These are phyloP conservation scores for Helicocarpus griseus DNA, from an alignment of 2,329 filamentous ascomycete genomes.

Conservation along the genomic window DNA sequence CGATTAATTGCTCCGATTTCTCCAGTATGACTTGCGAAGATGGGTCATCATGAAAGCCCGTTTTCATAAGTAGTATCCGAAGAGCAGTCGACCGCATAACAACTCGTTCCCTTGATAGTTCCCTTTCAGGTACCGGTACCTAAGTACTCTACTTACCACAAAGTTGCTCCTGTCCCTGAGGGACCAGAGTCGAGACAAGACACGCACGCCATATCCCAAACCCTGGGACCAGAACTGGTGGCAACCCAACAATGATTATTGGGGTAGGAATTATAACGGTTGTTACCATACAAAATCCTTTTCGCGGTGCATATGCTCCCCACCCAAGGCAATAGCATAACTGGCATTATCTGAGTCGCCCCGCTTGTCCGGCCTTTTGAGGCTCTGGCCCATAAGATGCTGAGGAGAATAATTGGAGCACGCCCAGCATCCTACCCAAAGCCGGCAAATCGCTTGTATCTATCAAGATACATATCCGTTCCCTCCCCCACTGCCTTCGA, in stretches of 20 bases:
- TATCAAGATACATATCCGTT: background rate
- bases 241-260: background rate
- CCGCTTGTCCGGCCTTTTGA: background rate
- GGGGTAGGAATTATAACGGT: background rate
- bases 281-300: background rate
- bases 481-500: background rate
- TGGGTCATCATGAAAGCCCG: background rate
- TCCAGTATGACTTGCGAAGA: background rate
- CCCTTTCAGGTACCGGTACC: too few relatives aligned
- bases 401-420: background rate
- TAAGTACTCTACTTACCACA: too few relatives aligned
- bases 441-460: background rate
- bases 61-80: background rate
- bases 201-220: background rate
- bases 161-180: too few relatives aligned
- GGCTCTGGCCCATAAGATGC: too few relatives aligned
- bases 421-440: background rate
- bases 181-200: background rate
- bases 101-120: too few relatives aligned
- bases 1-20: background rate
- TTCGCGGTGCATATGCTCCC: background rate
- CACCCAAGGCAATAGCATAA: too few relatives aligned
- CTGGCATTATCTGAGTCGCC: background rate
- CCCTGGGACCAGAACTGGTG: background rate
- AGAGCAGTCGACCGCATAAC: too few relatives aligned